These are phyloP conservation scores for Jamesozyma piceae DNA, from an alignment of 805 yeast genomes.

Conservation along the genomic window DNA sequence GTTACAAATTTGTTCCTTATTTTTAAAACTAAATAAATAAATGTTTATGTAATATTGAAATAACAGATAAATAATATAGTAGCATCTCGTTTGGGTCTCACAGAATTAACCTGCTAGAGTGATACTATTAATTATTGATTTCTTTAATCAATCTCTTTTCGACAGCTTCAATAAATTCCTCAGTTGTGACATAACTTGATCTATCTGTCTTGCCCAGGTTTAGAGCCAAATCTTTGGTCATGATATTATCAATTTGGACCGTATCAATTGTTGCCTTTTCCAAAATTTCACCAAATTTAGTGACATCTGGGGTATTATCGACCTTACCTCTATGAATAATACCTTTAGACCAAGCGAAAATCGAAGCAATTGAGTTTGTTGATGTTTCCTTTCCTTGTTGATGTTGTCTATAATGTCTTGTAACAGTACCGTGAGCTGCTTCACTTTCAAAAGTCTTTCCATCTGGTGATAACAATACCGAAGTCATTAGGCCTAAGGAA, in stretches of 20 bases:
- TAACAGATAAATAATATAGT: too few relatives aligned
- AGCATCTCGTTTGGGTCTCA: too few relatives aligned
- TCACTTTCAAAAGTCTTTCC: conserved; percentile 92
- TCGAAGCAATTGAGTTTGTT: conserved; percentile 94
- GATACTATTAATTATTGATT: conserved; percentile 4
- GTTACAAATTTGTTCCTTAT: too few relatives aligned
- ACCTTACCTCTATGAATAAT: conserved; percentile 84
- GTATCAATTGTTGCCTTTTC: conserved; percentile 84
- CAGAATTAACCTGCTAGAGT: too few relatives aligned
- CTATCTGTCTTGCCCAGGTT: conserved; percentile 83
- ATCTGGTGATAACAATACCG: conserved; percentile 93
- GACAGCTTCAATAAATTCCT: conserved; percentile 81
- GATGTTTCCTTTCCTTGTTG: conserved; percentile 96
- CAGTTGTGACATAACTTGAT: conserved; percentile 76
- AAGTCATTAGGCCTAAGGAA: conserved; percentile 92
- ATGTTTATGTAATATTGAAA: too few relatives aligned
- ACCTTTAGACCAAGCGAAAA: conserved; percentile 96
- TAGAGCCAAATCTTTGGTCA: conserved; percentile 94
- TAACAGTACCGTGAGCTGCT: conserved; percentile 99
- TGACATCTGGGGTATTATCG: conserved; percentile 79
- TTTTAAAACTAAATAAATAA: too few relatives aligned
- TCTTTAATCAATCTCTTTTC: conserved; percentile 45
- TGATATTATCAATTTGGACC: conserved; percentile 71
- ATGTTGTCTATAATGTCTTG: conserved; percentile 92
- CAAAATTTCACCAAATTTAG: conserved; percentile 63